Evolutionary conservation across 2,329 filamentous ascomycete genomes (phyloP).

Genomic region (Xylariaceae sp.): DNA sequence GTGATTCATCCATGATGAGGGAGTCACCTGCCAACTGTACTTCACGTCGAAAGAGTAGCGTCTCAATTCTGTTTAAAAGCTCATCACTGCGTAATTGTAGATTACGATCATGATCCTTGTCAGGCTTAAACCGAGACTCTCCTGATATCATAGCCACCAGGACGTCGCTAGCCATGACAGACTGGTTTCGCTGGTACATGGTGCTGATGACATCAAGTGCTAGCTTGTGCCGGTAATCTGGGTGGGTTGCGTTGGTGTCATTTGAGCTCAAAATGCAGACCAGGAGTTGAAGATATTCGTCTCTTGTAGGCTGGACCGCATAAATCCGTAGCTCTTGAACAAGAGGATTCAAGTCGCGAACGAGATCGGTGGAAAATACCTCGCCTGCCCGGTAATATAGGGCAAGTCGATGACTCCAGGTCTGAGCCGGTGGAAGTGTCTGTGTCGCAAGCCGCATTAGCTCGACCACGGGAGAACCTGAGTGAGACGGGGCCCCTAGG

Average conservation of each 20-base stretch:
- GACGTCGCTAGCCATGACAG: conserved; percentile 43
- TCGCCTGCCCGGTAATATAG: conserved; percentile 26
- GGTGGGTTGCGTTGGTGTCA: conserved; percentile 16
- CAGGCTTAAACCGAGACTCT: conserved; percentile 28
- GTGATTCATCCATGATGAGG: conserved; percentile 33
- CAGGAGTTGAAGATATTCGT: conserved; percentile 37
- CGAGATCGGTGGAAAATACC: conserved; percentile 14
- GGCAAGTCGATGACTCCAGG: conserved; percentile 33
- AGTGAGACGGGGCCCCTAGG: neutral
- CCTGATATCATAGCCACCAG: conserved; percentile 46
- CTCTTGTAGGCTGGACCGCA: conserved; percentile 34
- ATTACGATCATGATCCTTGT: too few relatives aligned
- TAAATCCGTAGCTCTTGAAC: conserved; percentile 38
- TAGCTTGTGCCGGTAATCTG: conserved; percentile 37
- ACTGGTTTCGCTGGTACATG: conserved; percentile 43
- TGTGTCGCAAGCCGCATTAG: conserved; percentile 27
- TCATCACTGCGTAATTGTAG: too few relatives aligned
- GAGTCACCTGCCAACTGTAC: too few relatives aligned
- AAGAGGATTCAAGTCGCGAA: conserved; percentile 24
- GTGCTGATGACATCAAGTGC: conserved; percentile 42
- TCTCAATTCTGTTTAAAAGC: conserved; percentile 38
- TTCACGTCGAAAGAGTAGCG: conserved; percentile 41
- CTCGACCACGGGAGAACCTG: conserved; percentile 17
- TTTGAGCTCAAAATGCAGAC: conserved; percentile 34
- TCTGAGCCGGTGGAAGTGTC: conserved; percentile 28